Conservation (phyloP, 1,284 basidiomycete genomes). For the Ustilago lituana region DNA sequence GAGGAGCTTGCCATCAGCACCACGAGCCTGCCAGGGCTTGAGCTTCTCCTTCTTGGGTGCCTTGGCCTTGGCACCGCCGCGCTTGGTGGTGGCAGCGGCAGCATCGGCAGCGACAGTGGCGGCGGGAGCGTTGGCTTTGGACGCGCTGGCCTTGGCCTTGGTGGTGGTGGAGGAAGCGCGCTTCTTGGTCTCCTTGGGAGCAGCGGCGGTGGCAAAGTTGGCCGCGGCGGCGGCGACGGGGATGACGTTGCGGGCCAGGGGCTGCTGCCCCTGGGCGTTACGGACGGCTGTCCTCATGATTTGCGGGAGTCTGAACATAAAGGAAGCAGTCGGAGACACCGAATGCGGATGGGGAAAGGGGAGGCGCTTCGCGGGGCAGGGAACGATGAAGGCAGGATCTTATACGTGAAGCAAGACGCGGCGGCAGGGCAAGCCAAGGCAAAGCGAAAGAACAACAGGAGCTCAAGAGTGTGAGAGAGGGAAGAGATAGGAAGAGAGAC, state of each 20-base stretch:
- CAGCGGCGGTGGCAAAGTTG: conserved; percentile 35
- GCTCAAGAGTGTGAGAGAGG: not conserved
- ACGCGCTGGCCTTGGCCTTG: conserved; percentile 36
- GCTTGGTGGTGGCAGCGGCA: conserved; percentile 33
- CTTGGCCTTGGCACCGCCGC: conserved; percentile 38
- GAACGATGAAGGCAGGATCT: conserved; percentile 19
- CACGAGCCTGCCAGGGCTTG: conserved; percentile 55
- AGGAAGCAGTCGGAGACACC: conserved; percentile 27
- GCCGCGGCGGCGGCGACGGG: conserved; percentile 32
- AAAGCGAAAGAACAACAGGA: conserved; percentile 2
- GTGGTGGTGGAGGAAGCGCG: conserved; percentile 43
- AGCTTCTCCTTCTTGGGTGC: conserved; percentile 55
- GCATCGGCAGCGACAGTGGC: conserved; percentile 19
- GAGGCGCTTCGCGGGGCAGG: conserved; percentile 17
- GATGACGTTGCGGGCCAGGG: conserved; percentile 33
- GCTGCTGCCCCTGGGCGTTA: conserved; percentile 23
- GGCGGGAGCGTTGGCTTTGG: conserved; percentile 18
- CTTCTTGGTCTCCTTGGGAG: conserved; percentile 46
- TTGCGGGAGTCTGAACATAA: conserved; percentile 34
- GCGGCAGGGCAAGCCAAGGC: conserved; percentile 5
- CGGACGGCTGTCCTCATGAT: conserved; percentile 45
- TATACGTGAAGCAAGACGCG: conserved; percentile 23
- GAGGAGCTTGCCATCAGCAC: conserved; percentile 56
- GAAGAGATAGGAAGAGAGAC: not conserved
- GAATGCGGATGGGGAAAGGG: conserved; percentile 29